Evolutionary conservation across 2,329 filamentous ascomycete species (phyloP), one percentile per base, ranked within the genome.

Genomic region (Metarhizium anisopliae): DNA sequence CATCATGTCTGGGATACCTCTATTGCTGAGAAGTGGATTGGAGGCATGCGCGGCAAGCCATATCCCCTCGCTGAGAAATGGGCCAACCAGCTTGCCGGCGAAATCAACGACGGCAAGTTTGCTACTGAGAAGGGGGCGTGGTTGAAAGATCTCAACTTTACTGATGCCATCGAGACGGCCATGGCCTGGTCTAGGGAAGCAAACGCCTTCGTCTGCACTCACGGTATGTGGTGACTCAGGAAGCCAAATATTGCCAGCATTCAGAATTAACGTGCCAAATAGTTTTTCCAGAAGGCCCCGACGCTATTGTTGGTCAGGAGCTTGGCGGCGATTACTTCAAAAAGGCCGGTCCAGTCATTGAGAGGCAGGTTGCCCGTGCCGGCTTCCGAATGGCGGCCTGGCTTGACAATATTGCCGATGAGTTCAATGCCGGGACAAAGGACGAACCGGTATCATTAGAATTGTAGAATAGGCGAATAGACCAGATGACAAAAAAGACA

Each of bases 1-100:
- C 87, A 90, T 64, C 78, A 85, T 56, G 81, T 89, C 16, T 90
- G 87, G 87, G 87, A 90, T 65, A 82, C 79, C 54, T 81, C 79
- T 61, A 89, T 90, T 59, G 78, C 82, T 0, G 84, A 87, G 70
- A 81, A 84, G 64, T 70, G 81, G 63, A 73, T 86, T 1, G 84
- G 84, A 2, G 81, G 77, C n/a, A 66, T 73, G 47, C 70, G 73
- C 43, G 70, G 80, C 64, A 68, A 74, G 69, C 67, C 78, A 1
- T 82, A 78, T 57, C 67, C 68, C 5, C 71, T 77, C 50, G 83
- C 82, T 2, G 67, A 72, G 52, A 66, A 66, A 47, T 87, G 84
- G 80, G 81, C 84, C 1, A 70, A 73, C n/a, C 69, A 75, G 54
- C 74, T 89, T 25, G 75, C 77, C 6, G 61, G 66, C 1, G 75